Percentiles rank a stretch among this genome's conserved stretches.
These are phyloP conservation scores for Solanum piurae DNA, from an alignment of 257 asterid genomes.

Conservation along the genomic window DNA sequence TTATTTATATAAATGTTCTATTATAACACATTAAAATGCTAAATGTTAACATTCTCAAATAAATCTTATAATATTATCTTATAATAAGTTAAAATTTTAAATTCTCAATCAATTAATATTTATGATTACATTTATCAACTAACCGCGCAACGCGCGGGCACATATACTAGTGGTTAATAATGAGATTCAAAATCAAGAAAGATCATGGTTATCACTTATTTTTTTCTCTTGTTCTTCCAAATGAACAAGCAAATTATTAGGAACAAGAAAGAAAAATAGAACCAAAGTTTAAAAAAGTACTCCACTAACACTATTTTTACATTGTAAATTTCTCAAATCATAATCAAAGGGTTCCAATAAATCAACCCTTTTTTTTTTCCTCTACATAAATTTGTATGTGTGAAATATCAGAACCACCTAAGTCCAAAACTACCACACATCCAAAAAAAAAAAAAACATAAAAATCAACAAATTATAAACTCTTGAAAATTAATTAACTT, in stretches of 20 bases:
- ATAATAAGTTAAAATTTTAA: no score
- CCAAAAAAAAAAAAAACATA: neutral
- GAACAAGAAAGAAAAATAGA: neutral
- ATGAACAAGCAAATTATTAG: neutral
- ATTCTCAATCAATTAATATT: no score
- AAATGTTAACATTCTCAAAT: no score
- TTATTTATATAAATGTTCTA: no score
- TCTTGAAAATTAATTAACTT: conserved; percentile 4
- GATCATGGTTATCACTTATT: neutral
- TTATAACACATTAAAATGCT: no score
- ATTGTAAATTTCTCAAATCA: neutral
- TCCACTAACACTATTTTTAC: neutral
- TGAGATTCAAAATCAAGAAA: neutral
- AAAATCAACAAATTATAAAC: neutral
- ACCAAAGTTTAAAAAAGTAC: neutral
- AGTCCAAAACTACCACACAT: neutral
- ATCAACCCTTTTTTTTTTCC: neutral
- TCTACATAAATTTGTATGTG: neutral
- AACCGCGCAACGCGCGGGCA: no score
- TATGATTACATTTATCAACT: no score
- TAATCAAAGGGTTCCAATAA: neutral
- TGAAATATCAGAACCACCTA: neutral
- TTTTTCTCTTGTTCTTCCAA: neutral
- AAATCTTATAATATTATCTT: no score
- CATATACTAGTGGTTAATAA: neutral